Conservation (phyloP, 768 basidiomycete genomes). For the Mycena filopes region DNA sequence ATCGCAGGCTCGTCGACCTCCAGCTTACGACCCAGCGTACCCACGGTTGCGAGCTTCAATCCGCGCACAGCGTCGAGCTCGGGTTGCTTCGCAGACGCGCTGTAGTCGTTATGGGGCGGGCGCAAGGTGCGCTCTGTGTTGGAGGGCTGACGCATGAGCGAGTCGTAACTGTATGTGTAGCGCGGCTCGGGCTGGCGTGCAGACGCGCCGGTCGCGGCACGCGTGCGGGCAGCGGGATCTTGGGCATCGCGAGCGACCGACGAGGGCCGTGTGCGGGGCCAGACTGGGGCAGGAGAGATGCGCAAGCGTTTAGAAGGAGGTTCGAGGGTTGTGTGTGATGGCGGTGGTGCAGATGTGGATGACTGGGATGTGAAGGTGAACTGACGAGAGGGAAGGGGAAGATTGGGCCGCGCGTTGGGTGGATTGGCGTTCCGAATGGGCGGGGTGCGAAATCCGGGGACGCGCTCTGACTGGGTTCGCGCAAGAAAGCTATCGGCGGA, state of each 20-base stretch:
- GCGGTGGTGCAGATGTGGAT: background rate
- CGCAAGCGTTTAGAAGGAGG: no score
- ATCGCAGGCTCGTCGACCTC: background rate
- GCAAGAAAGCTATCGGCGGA: slow-evolving; percentile 25
- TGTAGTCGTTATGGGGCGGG: background rate
- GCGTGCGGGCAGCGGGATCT: background rate
- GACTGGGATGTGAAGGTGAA: no score
- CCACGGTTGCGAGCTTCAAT: background rate
- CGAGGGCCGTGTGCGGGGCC: background rate
- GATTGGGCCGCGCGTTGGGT: no score
- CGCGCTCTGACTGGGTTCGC: background rate
- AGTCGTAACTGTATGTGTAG: slow-evolving; percentile 6
- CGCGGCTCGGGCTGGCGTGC: background rate
- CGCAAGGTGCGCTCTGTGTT: no score
- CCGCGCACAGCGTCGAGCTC: slow-evolving; percentile 9
- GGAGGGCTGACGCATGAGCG: slow-evolving; percentile 7
- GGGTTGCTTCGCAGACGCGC: background rate
- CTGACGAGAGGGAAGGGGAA: no score
- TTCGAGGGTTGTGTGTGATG: background rate
- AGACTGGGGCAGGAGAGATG: background rate
- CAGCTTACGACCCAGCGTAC: background rate
- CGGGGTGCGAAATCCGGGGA: background rate
- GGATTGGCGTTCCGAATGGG: no score
- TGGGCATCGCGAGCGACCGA: background rate
- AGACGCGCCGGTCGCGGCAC: slow-evolving; percentile 7